Conservation (phyloP, 441 rosid species). For the Mallotus japonicus region DNA sequence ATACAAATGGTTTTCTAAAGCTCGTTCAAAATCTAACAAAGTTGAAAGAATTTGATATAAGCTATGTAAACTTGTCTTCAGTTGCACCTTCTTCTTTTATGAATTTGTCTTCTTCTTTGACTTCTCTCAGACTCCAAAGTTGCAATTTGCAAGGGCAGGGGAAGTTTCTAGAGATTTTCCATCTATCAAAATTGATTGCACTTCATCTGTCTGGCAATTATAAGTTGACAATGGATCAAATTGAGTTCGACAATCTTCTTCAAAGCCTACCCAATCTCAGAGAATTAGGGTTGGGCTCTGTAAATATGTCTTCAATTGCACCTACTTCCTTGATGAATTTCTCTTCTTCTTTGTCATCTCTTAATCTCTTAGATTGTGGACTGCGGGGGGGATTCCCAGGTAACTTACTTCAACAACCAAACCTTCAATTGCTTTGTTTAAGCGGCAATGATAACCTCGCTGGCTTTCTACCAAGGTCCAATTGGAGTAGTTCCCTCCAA, state of each 20-base stretch:
- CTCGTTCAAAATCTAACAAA: no score
- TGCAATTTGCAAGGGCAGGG: not conserved
- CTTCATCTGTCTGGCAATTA: not conserved
- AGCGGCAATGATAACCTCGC: not conserved
- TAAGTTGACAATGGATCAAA: no score
- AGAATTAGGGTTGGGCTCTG: not conserved
- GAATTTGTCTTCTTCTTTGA: not conserved
- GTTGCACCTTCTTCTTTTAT: no score
- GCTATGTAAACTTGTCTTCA: no score
- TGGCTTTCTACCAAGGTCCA: not conserved
- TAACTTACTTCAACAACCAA: not conserved
- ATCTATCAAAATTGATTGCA: not conserved
- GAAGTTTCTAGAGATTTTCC: not conserved
- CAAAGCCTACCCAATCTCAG: no score
- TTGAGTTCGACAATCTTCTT: not conserved
- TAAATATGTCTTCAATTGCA: not conserved
- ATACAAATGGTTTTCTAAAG: no score
- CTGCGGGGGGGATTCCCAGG: no score
- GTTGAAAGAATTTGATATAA: no score
- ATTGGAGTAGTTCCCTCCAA: not conserved
- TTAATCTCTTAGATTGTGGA: no score
- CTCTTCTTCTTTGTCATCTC: no score
- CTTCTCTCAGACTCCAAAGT: not conserved
- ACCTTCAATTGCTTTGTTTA: not conserved
- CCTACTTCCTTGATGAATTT: no score